Evolutionary conservation across 768 basidiomycete genomes (phyloP).

Genomic region (Russula virescens): DNA sequence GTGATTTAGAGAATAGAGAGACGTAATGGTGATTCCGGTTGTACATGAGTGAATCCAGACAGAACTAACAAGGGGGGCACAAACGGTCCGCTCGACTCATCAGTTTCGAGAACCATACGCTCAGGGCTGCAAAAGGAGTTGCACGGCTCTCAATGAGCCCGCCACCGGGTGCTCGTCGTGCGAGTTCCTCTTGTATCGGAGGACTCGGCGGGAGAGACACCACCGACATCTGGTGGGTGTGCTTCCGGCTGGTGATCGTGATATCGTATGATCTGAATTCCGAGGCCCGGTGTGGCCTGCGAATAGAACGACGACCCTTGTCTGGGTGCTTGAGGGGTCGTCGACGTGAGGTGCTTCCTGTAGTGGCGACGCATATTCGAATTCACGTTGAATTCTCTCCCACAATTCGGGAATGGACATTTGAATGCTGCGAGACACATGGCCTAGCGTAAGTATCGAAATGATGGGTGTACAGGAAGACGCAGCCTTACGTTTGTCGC

Average conservation of each 20-base stretch:
- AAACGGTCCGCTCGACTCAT: conserved; percentile 20
- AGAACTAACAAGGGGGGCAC: conserved; percentile 20
- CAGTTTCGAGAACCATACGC: conserved; percentile 18
- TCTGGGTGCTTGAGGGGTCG: conserved; percentile 13
- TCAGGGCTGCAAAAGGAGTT: not conserved
- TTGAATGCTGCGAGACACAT: conserved; percentile 49
- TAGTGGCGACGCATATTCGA: conserved; percentile 82
- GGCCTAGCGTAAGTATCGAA: not conserved
- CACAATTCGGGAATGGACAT: conserved; percentile 70
- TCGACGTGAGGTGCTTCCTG: conserved; percentile 47
- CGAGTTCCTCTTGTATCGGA: conserved; percentile 10
- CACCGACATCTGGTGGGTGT: not conserved
- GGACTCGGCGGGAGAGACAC: conserved; percentile 1
- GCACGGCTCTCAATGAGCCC: conserved; percentile 9
- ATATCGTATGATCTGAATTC: conserved; percentile 24
- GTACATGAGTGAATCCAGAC: conserved; percentile 20
- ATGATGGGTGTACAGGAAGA: not conserved
- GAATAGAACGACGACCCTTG: conserved; percentile 17
- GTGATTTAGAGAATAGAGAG: conserved; percentile 20
- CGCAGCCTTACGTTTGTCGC: conserved; percentile 51
- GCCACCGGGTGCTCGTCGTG: conserved; percentile 13
- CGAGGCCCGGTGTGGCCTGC: conserved; percentile 10
- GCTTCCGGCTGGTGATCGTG: conserved; percentile 16
- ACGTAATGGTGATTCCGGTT: conserved; percentile 23
- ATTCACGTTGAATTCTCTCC: conserved; percentile 75